Percentiles rank a stretch among this genome's conserved stretches.
These are phyloP conservation scores for Platanthera guangdongensis DNA, from an alignment of 106 monocot species.

Conservation along the genomic window DNA sequence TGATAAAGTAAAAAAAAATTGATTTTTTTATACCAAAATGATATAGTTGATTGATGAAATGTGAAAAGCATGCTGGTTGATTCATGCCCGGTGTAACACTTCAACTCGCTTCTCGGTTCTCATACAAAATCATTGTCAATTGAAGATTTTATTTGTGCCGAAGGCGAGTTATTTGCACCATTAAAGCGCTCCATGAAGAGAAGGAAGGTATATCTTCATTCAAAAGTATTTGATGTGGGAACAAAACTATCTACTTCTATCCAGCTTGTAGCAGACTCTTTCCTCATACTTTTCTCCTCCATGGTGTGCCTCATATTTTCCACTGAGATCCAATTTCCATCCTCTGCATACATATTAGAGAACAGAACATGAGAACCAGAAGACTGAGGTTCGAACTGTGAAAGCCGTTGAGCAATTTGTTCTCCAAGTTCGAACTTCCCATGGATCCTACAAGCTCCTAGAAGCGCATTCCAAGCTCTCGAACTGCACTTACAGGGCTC, in stretches of 20 bases:
- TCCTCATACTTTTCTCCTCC: conserved; percentile 35
- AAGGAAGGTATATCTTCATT: conserved; percentile 18
- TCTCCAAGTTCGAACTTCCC: conserved; percentile 34
- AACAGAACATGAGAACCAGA: conserved; percentile 37
- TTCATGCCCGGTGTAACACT: background rate
- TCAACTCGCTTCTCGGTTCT: too few species aligned
- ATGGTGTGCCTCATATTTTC: conserved; percentile 39
- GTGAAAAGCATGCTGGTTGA: background rate
- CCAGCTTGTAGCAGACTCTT: conserved; percentile 44
- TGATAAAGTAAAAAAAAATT: background rate
- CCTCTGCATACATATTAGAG: conserved; percentile 42
- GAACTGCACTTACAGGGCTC: conserved; percentile 24
- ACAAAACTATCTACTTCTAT: conserved; percentile 31
- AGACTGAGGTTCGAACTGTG: conserved; percentile 24
- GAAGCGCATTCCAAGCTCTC: conserved; percentile 47
- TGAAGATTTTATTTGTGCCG: background rate
- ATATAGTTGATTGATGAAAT: background rate
- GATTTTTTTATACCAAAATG: background rate
- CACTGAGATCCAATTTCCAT: conserved; percentile 34
- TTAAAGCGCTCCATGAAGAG: background rate
- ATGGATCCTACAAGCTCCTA: conserved; percentile 50
- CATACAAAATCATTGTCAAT: background rate
- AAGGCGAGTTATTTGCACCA: background rate
- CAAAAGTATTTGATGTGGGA: conserved; percentile 24
- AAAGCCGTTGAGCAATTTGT: conserved; percentile 27